Evolutionary conservation across 768 basidiomycete genomes (phyloP).

Genomic region (Naganishia randhawae): DNA sequence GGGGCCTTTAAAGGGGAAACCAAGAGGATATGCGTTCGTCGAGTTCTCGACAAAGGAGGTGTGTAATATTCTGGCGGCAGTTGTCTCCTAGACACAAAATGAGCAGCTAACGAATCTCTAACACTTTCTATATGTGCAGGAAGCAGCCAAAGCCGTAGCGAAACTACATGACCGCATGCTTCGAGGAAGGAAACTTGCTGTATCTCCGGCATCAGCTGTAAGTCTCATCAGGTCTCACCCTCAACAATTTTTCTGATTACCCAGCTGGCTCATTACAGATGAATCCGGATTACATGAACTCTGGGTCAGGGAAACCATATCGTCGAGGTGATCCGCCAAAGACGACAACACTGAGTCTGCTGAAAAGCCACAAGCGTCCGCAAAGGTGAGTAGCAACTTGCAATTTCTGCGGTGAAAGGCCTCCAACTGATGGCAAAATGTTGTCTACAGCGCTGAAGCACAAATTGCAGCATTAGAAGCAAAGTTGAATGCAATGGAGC

Average conservation of each 20-base stretch:
- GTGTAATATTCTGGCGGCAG: conserved; percentile 51
- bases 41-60: conserved; percentile 78
- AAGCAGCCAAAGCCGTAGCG: conserved; percentile 72
- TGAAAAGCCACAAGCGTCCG: conserved; percentile 66
- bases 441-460: conserved; percentile 61
- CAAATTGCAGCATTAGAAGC: conserved; percentile 97
- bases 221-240: neutral
- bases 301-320: conserved; percentile 18
- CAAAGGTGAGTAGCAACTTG: conserved; percentile 54
- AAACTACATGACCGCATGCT: conserved; percentile 73
- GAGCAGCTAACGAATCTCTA: neutral
- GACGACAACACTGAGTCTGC: conserved; percentile 80
- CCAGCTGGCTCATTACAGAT: conserved; percentile 1
- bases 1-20: conserved; percentile 82
- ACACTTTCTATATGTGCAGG: conserved; percentile 55
- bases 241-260: neutral
- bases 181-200: conserved; percentile 79
- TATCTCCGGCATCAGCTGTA: conserved; percentile 87
- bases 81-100: neutral
- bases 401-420: conserved; percentile 7
- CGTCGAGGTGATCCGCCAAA: conserved; percentile 44
- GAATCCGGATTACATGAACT: conserved; percentile 8
- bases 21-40: conserved; percentile 90
- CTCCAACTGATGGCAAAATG: neutral
- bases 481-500: conserved; percentile 71